Evolutionary conservation across 2,329 filamentous ascomycete species (phyloP).

Genomic region (Penicillium sclerotiorum): DNA sequence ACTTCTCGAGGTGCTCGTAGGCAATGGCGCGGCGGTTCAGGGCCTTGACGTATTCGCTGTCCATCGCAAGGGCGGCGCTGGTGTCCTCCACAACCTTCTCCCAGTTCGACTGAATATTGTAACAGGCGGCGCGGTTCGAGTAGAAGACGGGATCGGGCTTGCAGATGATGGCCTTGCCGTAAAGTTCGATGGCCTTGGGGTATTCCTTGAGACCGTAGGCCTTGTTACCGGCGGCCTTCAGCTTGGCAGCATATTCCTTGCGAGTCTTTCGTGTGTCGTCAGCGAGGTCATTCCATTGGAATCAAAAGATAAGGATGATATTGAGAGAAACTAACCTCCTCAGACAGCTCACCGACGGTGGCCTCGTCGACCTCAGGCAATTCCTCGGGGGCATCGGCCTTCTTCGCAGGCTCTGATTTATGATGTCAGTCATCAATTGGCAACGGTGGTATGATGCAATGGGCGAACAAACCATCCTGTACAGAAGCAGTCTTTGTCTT

Average conservation of each 20-base stretch:
- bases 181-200: constrained; percentile 88
- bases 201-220: constrained; percentile 95
- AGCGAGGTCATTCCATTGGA: neutral
- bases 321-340: constrained; percentile 46
- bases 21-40: constrained; percentile 95
- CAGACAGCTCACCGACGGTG: constrained; percentile 50
- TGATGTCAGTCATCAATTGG: constrained; percentile 18
- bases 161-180: constrained; percentile 94
- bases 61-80: constrained; percentile 88
- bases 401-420: constrained; percentile 39
- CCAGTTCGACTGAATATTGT: constrained; percentile 91
- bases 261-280: constrained; percentile 60
- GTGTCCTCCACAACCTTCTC: constrained; percentile 97
- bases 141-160: constrained; percentile 98
- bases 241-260: constrained; percentile 82
- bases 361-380: constrained; percentile 65
- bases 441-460: constrained; percentile 3
- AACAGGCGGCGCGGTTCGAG: constrained; percentile 97
- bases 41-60: constrained; percentile 96
- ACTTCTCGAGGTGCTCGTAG: constrained; percentile 89
- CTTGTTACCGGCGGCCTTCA: constrained; percentile 96
- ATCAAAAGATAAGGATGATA: neutral
- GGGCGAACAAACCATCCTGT: constrained; percentile 37
- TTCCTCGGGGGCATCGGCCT: constrained; percentile 61
- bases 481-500: constrained; percentile 53